Conservation (phyloP, 1,284 basidiomycete species). For the Paramarasmius palmivorus region DNA sequence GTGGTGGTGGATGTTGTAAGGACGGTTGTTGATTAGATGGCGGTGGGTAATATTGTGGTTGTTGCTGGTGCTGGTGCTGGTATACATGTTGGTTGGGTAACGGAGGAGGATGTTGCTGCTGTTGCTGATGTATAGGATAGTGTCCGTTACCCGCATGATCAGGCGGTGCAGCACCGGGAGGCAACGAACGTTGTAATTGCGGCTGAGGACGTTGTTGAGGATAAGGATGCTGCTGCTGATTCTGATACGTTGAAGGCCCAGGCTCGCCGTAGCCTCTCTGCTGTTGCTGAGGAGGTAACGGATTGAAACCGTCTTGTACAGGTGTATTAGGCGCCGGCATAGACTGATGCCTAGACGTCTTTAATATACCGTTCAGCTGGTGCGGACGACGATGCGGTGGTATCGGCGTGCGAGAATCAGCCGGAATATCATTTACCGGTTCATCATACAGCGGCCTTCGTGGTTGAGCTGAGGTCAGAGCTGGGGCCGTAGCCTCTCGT, state of each 20-base stretch:
- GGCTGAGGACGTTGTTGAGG: too few relatives aligned
- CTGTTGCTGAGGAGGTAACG: not conserved
- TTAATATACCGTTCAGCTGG: too few relatives aligned
- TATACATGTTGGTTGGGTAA: not conserved
- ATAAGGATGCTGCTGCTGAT: too few relatives aligned
- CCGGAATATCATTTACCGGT: too few relatives aligned
- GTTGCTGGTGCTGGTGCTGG: not conserved
- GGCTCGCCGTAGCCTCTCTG: not conserved
- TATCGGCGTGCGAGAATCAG: too few relatives aligned
- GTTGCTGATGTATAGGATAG: not conserved
- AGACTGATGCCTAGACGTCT: not conserved
- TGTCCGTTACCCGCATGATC: too few relatives aligned
- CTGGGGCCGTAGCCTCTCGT: not conserved
- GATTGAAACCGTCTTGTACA: not conserved
- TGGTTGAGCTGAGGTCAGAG: not conserved
- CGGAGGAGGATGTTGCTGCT: not conserved
- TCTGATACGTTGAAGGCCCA: not conserved
- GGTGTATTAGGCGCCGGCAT: not conserved
- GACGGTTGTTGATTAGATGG: not conserved
- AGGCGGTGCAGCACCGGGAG: not conserved
- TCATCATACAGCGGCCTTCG: too few relatives aligned
- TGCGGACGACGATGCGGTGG: too few relatives aligned
- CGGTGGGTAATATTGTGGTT: not conserved
- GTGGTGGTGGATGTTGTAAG: constrained; percentile 6
- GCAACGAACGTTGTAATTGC: too few relatives aligned